A percentile compares a stretch with the other conserved stretches of the same genome.
phyloP scores from a whole-genome alignment of 1,284 basidiomycete species.

The Sporisorium exsertum region DNA sequence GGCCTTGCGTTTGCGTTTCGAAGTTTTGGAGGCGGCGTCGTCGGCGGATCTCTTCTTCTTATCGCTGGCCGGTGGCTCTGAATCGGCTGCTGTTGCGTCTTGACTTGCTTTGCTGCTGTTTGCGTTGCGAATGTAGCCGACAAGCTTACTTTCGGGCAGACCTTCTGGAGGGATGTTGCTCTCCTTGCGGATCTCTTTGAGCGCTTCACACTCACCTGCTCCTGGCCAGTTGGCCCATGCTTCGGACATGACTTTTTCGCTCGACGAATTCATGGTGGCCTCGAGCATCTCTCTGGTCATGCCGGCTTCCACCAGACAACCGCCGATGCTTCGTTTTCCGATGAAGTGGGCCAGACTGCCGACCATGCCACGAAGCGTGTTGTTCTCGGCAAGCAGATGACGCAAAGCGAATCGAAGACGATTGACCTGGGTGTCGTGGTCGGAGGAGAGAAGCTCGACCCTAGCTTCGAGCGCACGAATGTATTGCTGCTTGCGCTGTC shows the following conservation, averaged over 20 bases:
- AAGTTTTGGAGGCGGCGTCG: slow-evolving; percentile 15
- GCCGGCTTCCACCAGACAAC: slow-evolving; percentile 49
- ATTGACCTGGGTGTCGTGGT: slow-evolving; percentile 64
- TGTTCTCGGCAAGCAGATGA: slow-evolving; percentile 61
- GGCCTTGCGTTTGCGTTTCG: slow-evolving; percentile 38
- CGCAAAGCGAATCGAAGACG: slow-evolving; percentile 56
- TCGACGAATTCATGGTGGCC: slow-evolving; percentile 39
- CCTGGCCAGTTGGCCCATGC: slow-evolving; percentile 61
- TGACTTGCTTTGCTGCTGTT: slow-evolving; percentile 1
- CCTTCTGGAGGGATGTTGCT: slow-evolving; percentile 62
- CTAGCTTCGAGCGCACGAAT: slow-evolving; percentile 62
- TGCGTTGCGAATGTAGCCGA: slow-evolving; percentile 25
- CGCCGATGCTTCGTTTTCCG: slow-evolving; percentile 53
- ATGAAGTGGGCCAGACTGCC: slow-evolving; percentile 56
- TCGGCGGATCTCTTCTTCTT: slow-evolving; percentile 37
- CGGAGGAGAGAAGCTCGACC: slow-evolving; percentile 62
- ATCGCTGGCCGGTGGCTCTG: slow-evolving; percentile 4
- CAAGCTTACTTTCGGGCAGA: slow-evolving; percentile 55
- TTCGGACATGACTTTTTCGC: slow-evolving; percentile 61
- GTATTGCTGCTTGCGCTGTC: slow-evolving; percentile 65
- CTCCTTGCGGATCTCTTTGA: slow-evolving; percentile 57
- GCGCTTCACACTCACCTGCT: slow-evolving; percentile 56
- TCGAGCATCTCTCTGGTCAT: slow-evolving; percentile 51
- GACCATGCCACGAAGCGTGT: slow-evolving; percentile 54
- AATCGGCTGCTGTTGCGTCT: not conserved